Evolutionary conservation across 2,329 filamentous ascomycete species (phyloP).

Genomic region (Colletotrichum sp.): DNA sequence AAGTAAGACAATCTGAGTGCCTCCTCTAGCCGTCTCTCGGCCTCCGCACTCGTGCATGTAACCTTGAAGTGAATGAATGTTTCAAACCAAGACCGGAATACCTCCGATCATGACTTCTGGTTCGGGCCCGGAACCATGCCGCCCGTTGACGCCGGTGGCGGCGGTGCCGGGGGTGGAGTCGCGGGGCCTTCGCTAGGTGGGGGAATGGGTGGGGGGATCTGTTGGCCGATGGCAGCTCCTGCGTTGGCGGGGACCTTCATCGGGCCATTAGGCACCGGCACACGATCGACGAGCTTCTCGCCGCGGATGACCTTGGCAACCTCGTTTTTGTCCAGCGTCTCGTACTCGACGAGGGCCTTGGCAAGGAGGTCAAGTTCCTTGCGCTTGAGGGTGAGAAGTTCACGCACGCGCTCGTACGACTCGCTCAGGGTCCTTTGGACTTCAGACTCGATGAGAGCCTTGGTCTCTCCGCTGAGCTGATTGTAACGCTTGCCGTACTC

Average conservation of each 20-base stretch:
- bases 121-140: background rate
- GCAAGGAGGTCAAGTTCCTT: slow-evolving; percentile 88
- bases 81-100: background rate
- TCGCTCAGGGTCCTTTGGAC: slow-evolving; percentile 86
- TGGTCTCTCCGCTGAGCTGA: slow-evolving; percentile 83
- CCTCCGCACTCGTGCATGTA: slow-evolving; percentile 1
- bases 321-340: slow-evolving; percentile 87
- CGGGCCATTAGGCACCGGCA: slow-evolving; percentile 65
- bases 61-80: background rate
- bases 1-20: slow-evolving; percentile 3
- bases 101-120: slow-evolving; percentile 10
- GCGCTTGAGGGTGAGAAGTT: slow-evolving; percentile 75
- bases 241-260: slow-evolving; percentile 35
- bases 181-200: slow-evolving; percentile 9
- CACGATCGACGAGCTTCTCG: slow-evolving; percentile 76
- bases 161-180: slow-evolving; percentile 5
- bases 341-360: slow-evolving; percentile 90
- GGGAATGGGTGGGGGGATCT: slow-evolving; percentile 8
- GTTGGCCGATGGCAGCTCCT: background rate
- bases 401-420: slow-evolving; percentile 74
- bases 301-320: slow-evolving; percentile 90
- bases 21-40: background rate
- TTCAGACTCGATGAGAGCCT: slow-evolving; percentile 85
- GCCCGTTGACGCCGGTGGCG: slow-evolving; percentile 16
- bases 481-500: slow-evolving; percentile 85